These are phyloP conservation scores for Kluyveromyces wickerhamii DNA, from an alignment of 805 yeast species.

Conservation along the genomic window DNA sequence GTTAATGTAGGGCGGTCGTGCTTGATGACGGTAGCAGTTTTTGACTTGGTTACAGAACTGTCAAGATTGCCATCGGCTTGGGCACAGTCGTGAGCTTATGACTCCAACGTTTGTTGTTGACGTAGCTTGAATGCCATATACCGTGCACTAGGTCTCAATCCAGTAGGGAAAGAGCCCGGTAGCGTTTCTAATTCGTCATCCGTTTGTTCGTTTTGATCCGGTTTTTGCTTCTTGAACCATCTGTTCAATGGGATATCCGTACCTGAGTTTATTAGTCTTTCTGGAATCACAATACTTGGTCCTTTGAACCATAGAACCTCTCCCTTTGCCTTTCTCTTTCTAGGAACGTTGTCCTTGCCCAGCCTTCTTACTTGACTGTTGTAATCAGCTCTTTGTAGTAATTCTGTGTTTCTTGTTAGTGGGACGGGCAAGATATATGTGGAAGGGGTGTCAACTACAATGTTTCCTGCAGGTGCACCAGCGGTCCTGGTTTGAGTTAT, in stretches of 20 bases:
- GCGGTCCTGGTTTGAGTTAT: slow-evolving; percentile 22
- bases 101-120: too few relatives aligned
- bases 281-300: slow-evolving; percentile 46
- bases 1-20: too few relatives aligned
- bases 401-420: slow-evolving; percentile 28
- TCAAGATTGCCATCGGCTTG: slow-evolving; percentile 1
- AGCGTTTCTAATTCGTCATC: slow-evolving; percentile 14
- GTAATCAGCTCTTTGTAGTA: slow-evolving; percentile 29
- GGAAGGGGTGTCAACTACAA: slow-evolving; percentile 23
- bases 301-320: slow-evolving; percentile 62
- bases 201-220: slow-evolving; percentile 22
- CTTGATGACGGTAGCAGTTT: too few relatives aligned
- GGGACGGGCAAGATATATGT: slow-evolving; percentile 22
- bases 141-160: slow-evolving; percentile 56
- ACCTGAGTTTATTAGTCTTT: slow-evolving; percentile 31
- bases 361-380: slow-evolving; percentile 18
- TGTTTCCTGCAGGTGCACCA: slow-evolving; percentile 14
- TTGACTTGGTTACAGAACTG: too few relatives aligned
- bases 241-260: slow-evolving; percentile 18
- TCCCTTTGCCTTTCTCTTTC: slow-evolving; percentile 22
- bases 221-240: slow-evolving; percentile 23
- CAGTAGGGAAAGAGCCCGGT: slow-evolving; percentile 20
- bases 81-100: not conserved
- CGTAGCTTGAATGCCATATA: slow-evolving; percentile 55
- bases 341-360: slow-evolving; percentile 18